A percentile compares a stretch with the other conserved stretches of the same genome.
Evolutionary conservation across 2,329 filamentous ascomycete species (phyloP).

Genomic region (Penicillium corylophilum): DNA sequence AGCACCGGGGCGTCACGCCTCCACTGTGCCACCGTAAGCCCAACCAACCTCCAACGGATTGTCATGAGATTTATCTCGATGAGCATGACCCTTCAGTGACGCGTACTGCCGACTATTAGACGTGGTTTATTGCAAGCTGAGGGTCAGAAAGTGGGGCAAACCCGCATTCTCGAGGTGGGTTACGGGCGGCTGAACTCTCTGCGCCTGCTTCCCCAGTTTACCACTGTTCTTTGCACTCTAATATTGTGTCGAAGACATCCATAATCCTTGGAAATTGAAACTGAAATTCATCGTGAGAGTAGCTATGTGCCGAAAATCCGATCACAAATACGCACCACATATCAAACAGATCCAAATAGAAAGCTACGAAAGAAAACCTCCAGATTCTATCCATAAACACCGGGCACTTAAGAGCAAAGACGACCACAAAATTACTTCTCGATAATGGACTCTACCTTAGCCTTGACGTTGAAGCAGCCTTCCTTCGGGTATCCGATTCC

Average conservation of each 20-base stretch:
- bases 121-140: not conserved
- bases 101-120: not conserved
- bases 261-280: not conserved
- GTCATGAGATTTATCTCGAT: not conserved
- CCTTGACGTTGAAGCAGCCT: constrained; percentile 16
- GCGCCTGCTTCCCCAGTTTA: not conserved
- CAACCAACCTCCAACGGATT: too few relatives aligned
- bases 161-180: not conserved
- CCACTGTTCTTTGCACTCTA: not conserved
- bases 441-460: constrained; percentile 14
- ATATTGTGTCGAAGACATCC: not conserved
- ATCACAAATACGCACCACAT: not conserved
- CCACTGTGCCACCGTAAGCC: not conserved
- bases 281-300: not conserved
- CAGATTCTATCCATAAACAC: not conserved
- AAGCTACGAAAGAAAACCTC: not conserved
- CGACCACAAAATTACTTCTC: constrained; percentile 10
- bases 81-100: not conserved
- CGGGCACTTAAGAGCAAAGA: not conserved
- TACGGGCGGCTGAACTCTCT: not conserved
- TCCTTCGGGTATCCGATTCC: constrained; percentile 16
- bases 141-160: not conserved
- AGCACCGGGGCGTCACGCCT: not conserved
- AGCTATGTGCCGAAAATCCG: not conserved
- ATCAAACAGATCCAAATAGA: not conserved